Base-by-base conservation (phyloP, 768 basidiomycete species). In the Kwoniella sp. region DNA sequence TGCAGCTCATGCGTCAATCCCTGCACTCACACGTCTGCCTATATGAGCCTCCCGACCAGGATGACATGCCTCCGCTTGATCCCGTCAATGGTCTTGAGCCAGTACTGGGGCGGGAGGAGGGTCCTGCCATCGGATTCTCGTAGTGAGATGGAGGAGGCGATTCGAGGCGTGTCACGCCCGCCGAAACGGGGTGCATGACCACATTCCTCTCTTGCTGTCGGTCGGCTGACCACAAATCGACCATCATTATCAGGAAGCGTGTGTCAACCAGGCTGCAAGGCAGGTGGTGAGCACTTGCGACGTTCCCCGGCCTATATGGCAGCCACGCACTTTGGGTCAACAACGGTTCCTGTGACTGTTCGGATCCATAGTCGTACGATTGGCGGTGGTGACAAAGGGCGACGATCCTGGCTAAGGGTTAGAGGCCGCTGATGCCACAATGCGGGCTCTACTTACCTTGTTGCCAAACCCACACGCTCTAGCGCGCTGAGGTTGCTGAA, bases 381-480 rank as follows among this genome's bases (percentile, higher is more conserved):
- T 3, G 69, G 69, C 3, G 91, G 91, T 46, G 91, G 92, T 0
- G 89, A 89, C 47, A 95, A 79, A 0, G 91, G 90, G 46, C 91
- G 80, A 57, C 91, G 85, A 80, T 96, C 91, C 88, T 92, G 73
- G 57, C 22, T 17, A 17, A 33, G 22, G 39, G 27, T 29, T 17
- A 37, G 37, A 22, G 33, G 3, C 28, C 12, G 34, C 6, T 11
- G 3, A 39, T 37, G 3, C 11, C n/a, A 20, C 17, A 17, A 5
- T 23, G 27, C 15, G 1, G 17, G 29, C 7, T 7, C 17, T 7
- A 67, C 79, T 54, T 62, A 89, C 90, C 79, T 92, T 93, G 79
- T 95, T 89, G 38, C 91, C 91, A 73, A 93, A 92, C 10, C 92
- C 92, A 72, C 91, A 93, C 85, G 92, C 92, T 59, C 91, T 82